Base-by-base conservation (phyloP, 1,139 yeast species). In the Yamadazyma dendronema region DNA sequence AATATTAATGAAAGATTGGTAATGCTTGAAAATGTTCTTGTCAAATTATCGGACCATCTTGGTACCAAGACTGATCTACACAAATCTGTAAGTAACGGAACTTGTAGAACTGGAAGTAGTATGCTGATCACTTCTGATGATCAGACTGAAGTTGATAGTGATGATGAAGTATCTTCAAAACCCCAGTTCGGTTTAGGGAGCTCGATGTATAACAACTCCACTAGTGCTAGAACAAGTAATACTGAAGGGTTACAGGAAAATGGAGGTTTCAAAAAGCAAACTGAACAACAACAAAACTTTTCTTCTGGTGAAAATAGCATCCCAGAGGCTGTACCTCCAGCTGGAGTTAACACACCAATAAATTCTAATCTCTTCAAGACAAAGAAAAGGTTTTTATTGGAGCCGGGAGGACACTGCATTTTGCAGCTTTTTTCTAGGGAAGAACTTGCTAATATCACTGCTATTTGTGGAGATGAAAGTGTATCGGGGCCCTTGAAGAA, bases 321-420 rank as follows among this genome's bases (percentile, higher is more conserved):
- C n/a, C n/a, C n/a, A n/a, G n/a, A n/a, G n/a, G n/a, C n/a, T n/a
- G n/a, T n/a, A n/a, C n/a, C n/a, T n/a, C n/a, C n/a, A n/a, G n/a
- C n/a, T n/a, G n/a, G n/a, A n/a, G n/a, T n/a, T n/a, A n/a, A n/a
- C n/a, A n/a, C n/a, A n/a, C n/a, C n/a, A n/a, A n/a, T n/a, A n/a
- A n/a, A n/a, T n/a, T n/a, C 22, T 19, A 19, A 19, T 7, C 9
- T 19, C 8, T 19, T 7, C 9, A 9, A 9, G 22, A 19, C 6
- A 19, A 19, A 19, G 22, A 19, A 19, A 19, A 19, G 22, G 22
- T 7, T 19, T 19, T 19, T 19, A 7, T 19, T 19, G 22, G 8
- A 19, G 22, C 54, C 62, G 25, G 74, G 74, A 1, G 48, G 61
- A 14, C 72, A 67, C 43, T 62, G 72, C 15, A 51, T 62, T 21